Base-by-base conservation (phyloP, 139 green algal genomes). In the Spirogloea muscicola region DNA sequence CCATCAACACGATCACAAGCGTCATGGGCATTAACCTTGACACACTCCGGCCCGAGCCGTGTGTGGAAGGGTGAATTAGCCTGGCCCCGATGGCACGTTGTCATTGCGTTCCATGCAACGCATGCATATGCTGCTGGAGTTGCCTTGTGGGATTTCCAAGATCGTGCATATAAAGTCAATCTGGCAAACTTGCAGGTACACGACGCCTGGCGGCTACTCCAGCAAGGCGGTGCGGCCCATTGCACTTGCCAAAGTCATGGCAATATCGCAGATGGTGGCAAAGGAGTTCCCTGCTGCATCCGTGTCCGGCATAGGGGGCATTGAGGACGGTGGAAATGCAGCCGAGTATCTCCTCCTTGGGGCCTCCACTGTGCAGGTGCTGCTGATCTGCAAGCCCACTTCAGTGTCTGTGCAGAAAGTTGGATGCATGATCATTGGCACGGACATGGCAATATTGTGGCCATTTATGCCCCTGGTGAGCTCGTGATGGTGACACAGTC, bases 341-440 rank as follows among this genome's bases (percentile, higher is more conserved):
- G 94, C 94, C 1, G 94, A 98, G 86, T 98, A 98, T 72, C 88
- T 98, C 16, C 84, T 98, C 49, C 81, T 98, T 52, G 94, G 94
- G 0, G 82, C 89, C 1, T 76, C 95, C 85, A 96, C 90, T 33
- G 94, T 98, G 72, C 78, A 81, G 74, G 94, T 98, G 62, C 3
- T n/a, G n/a, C n/a, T n/a, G n/a, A n/a, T n/a, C n/a, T n/a, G n/a
- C n/a, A n/a, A n/a, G n/a, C n/a, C n/a, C n/a, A n/a, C n/a, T n/a
- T n/a, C n/a, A n/a, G n/a, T n/a, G n/a, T n/a, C n/a, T n/a, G n/a
- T n/a, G n/a, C n/a, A n/a, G n/a, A n/a, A n/a, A n/a, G n/a, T n/a
- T n/a, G n/a, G n/a, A n/a, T n/a, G n/a, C n/a, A n/a, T n/a, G n/a
- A n/a, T n/a, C n/a, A n/a, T n/a, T n/a, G n/a, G n/a, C n/a, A n/a